A percentile compares a stretch with the other conserved stretches of the same genome.
These are phyloP conservation scores for Micractinium conductrix DNA, from an alignment of 139 green algal genomes.

Conservation along the genomic window DNA sequence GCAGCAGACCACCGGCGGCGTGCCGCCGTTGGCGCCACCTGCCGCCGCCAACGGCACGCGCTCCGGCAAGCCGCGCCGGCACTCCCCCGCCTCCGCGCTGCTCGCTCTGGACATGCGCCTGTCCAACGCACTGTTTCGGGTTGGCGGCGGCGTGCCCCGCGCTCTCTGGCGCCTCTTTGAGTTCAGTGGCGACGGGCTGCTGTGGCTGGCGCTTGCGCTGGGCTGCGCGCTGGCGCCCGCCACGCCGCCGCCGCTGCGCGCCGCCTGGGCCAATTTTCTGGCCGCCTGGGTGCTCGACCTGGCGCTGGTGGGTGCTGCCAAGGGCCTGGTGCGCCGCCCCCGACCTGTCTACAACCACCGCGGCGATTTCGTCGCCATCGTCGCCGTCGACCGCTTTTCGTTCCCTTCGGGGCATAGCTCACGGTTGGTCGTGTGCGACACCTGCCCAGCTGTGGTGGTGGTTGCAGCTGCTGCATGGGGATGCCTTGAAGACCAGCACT, in stretches of 20 bases:
- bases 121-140: slow-evolving; percentile 17
- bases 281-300: slow-evolving; percentile 51
- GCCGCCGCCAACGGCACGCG: too few species aligned
- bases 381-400: slow-evolving; percentile 66
- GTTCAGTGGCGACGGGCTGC: slow-evolving; percentile 58
- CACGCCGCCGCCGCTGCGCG: background rate
- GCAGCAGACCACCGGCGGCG: too few species aligned
- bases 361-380: slow-evolving; percentile 63
- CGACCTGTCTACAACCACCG: slow-evolving; percentile 66
- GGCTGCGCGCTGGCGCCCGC: slow-evolving; percentile 5
- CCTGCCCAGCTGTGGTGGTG: too few species aligned
- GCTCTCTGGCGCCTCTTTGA: slow-evolving; percentile 54
- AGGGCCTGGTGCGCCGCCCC: slow-evolving; percentile 46
- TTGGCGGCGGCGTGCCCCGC: slow-evolving; percentile 42
- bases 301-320: slow-evolving; percentile 56
- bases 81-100: background rate
- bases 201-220: slow-evolving; percentile 50
- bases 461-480: background rate
- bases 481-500: too few species aligned
- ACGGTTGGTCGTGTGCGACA: slow-evolving; percentile 31
- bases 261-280: background rate
- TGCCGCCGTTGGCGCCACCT: too few species aligned
- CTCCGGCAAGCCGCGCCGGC: too few species aligned
- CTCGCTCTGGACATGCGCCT: slow-evolving; percentile 1
- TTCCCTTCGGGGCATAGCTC: slow-evolving; percentile 71